Evolutionary conservation across 305 asterid species (phyloP).

Genomic region (Fraxinus xanthoxyloides): DNA sequence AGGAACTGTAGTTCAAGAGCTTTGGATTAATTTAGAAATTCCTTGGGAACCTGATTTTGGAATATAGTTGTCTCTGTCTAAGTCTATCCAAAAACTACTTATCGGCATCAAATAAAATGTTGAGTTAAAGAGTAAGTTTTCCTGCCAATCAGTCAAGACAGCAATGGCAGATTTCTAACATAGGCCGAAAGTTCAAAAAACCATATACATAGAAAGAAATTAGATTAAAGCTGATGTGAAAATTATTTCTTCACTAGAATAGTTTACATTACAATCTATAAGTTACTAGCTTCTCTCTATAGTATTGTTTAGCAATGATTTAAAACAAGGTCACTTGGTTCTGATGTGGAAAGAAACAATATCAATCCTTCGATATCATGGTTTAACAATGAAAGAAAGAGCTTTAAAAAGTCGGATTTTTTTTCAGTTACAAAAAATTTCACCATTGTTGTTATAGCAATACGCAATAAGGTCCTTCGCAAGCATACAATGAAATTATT

Average conservation of each 20-base stretch:
- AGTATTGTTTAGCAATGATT: background rate
- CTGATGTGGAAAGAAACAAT: constrained; percentile 8
- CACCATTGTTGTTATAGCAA: background rate
- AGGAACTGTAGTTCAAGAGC: background rate
- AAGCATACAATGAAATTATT: background rate
- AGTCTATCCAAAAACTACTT: background rate
- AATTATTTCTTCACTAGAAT: background rate
- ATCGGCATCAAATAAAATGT: background rate
- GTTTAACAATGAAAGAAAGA: background rate
- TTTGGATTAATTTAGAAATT: constrained; percentile 1
- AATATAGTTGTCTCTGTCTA: background rate
- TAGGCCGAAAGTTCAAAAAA: background rate
- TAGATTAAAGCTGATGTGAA: background rate
- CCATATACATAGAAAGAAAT: background rate
- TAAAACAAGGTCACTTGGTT: background rate
- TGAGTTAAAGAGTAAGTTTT: background rate
- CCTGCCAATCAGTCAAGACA: background rate
- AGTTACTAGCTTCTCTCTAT: constrained; percentile 12
- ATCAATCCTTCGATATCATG: background rate
- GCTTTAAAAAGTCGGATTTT: background rate
- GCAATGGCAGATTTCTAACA: background rate
- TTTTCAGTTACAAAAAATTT: constrained; percentile 9
- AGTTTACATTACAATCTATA: background rate
- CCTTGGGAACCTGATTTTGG: background rate
- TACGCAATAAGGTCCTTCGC: background rate